A percentile compares a stretch with the other conserved stretches of the same genome.
phyloP scores from a whole-genome alignment of 805 yeast genomes.

The Kluyveromyces starmeri region DNA sequence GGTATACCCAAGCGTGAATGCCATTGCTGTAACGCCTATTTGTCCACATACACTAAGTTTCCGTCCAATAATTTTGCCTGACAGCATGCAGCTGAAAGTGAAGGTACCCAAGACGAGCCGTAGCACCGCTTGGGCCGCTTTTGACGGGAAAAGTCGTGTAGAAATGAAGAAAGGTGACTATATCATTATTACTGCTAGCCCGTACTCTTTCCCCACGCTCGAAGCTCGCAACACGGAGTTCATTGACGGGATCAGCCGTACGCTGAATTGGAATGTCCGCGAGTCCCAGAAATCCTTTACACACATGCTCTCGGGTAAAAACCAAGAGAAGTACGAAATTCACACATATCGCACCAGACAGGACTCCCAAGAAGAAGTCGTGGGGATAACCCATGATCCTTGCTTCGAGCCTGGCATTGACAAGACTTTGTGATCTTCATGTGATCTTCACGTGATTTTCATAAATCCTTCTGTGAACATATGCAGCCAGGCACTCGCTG shows the following conservation, averaged over 20 bases:
- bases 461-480: too few species aligned
- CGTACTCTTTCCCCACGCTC: slow-evolving; percentile 92
- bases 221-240: slow-evolving; percentile 64
- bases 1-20: slow-evolving; percentile 90
- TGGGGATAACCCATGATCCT: neutral
- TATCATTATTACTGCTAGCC: slow-evolving; percentile 75
- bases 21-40: slow-evolving; percentile 87
- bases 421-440: too few species aligned
- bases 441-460: too few species aligned
- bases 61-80: slow-evolving; percentile 87
- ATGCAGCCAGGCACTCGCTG: too few species aligned
- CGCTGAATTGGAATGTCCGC: slow-evolving; percentile 89
- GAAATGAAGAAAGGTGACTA: slow-evolving; percentile 79
- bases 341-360: slow-evolving; percentile 14
- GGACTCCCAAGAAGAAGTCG: slow-evolving; percentile 10
- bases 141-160: slow-evolving; percentile 85
- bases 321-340: slow-evolving; percentile 36
- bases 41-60: slow-evolving; percentile 94
- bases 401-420: neutral
- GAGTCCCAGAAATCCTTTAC: slow-evolving; percentile 79
- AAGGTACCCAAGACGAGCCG: slow-evolving; percentile 77
- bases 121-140: slow-evolving; percentile 93
- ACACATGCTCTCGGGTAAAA: slow-evolving; percentile 49
- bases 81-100: slow-evolving; percentile 77
- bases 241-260: slow-evolving; percentile 75